A percentile compares a stretch with the other conserved stretches of the same genome.
phyloP scores from a whole-genome alignment of 2,329 filamentous ascomycete genomes.

The Neofusicoccum cordaticola region DNA sequence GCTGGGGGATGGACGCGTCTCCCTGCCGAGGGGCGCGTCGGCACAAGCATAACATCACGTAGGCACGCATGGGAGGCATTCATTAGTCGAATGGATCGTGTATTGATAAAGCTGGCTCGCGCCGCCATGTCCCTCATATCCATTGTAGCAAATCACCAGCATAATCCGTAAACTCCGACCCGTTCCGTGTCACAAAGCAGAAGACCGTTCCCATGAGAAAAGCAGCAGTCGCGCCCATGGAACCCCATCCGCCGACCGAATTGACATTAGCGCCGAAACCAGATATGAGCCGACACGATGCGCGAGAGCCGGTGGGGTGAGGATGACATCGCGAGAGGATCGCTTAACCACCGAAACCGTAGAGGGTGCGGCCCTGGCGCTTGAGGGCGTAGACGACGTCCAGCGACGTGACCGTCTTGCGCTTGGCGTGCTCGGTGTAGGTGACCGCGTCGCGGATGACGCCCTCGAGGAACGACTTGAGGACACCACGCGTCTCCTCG shows the following conservation, averaged over 20 bases:
- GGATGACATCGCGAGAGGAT: not conserved
- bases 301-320: not conserved
- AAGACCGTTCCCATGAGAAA: constrained; percentile 9
- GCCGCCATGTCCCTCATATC: constrained; percentile 9
- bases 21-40: not conserved
- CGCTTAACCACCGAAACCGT: constrained; percentile 65
- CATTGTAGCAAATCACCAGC: not conserved
- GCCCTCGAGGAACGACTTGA: constrained; percentile 80
- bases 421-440: constrained; percentile 81
- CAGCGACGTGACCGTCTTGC: constrained; percentile 66
- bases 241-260: constrained; percentile 3
- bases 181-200: constrained; percentile 1
- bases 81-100: constrained; percentile 4
- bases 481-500: constrained; percentile 77
- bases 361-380: constrained; percentile 63
- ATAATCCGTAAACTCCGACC: constrained; percentile 4
- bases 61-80: not conserved
- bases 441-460: constrained; percentile 78
- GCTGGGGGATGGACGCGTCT: not conserved
- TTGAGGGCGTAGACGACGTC: constrained; percentile 64
- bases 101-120: constrained; percentile 10
- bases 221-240: not conserved
- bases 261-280: constrained; percentile 11
- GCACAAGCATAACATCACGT: not conserved
- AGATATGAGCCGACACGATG: constrained; percentile 1